phyloP scores from a whole-genome alignment of 2,329 filamentous ascomycete genomes.

The Neoscytalidium dimidiatum region DNA sequence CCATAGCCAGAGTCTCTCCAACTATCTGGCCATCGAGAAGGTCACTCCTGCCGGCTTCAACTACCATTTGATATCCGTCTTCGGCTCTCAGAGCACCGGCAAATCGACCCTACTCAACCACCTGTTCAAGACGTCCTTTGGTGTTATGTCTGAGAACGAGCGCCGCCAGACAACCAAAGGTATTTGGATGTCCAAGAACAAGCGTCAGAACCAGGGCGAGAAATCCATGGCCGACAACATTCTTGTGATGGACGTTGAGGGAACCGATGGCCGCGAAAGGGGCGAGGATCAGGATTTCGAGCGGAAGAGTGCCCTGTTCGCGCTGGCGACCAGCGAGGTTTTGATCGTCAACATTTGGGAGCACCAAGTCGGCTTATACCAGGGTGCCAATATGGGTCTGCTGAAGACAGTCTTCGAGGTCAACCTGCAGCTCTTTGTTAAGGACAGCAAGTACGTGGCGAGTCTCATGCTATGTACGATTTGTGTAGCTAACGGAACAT shows the following conservation, averaged over 20 bases:
- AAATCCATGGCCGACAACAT: conserved; percentile 91
- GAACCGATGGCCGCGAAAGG: conserved; percentile 91
- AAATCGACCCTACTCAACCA: conserved; percentile 97
- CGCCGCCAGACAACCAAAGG: conserved; percentile 97
- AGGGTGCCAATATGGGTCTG: conserved; percentile 97
- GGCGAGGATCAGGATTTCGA: conserved; percentile 99
- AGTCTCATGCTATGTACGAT: not conserved
- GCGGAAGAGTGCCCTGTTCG: conserved; percentile 95
- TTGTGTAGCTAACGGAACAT: conserved; percentile 9
- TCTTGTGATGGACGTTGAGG: conserved; percentile 98
- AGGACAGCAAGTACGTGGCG: conserved; percentile 78
- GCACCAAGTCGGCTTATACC: conserved; percentile 95
- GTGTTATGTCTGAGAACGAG: conserved; percentile 95
- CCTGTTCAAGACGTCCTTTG: conserved; percentile 93
- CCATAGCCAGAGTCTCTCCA: conserved; percentile 70
- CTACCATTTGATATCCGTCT: conserved; percentile 98
- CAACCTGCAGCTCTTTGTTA: conserved; percentile 94
- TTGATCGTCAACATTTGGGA: conserved; percentile 99
- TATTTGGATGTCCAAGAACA: conserved; percentile 99
- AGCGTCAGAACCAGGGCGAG: conserved; percentile 56
- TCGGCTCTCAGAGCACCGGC: conserved; percentile 96
- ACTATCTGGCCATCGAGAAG: conserved; percentile 78
- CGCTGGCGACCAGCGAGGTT: conserved; percentile 94
- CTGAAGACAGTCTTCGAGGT: conserved; percentile 99
- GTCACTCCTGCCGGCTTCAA: conserved; percentile 93